These are phyloP conservation scores for Gillenia trifoliata DNA, from an alignment of 306 rosid species.

Conservation along the genomic window DNA sequence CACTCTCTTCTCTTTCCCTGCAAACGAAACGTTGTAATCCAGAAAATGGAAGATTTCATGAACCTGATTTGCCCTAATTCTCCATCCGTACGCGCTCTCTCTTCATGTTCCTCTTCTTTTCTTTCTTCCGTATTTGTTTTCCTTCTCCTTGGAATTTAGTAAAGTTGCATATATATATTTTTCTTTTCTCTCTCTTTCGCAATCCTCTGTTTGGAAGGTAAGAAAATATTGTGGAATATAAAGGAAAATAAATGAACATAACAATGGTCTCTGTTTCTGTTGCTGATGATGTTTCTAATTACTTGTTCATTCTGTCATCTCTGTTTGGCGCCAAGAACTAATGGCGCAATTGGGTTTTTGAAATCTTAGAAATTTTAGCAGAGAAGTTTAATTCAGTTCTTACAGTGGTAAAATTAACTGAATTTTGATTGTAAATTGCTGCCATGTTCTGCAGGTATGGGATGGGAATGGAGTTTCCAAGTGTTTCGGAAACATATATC, in stretches of 20 bases:
- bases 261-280: neutral
- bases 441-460: conserved; percentile 57
- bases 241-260: neutral
- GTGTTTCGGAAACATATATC: conserved; percentile 82
- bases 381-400: neutral
- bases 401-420: neutral
- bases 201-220: conserved; percentile 6
- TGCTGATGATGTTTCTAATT: neutral
- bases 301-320: neutral
- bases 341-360: neutral
- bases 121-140: neutral
- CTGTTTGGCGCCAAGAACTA: neutral
- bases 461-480: conserved; percentile 52
- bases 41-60: conserved; percentile 35
- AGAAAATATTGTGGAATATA: neutral
- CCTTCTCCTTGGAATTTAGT: neutral
- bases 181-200: neutral
- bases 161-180: neutral
- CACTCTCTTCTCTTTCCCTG: neutral
- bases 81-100: conserved; percentile 40
- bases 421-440: neutral
- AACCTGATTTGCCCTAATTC: conserved; percentile 59
- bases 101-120: neutral
- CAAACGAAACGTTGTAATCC: neutral
- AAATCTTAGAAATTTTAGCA: neutral